A percentile compares a stretch with the other conserved stretches of the same genome.
Evolutionary conservation across 441 rosid species (phyloP).

Genomic region (Euphorbia celastroides): DNA sequence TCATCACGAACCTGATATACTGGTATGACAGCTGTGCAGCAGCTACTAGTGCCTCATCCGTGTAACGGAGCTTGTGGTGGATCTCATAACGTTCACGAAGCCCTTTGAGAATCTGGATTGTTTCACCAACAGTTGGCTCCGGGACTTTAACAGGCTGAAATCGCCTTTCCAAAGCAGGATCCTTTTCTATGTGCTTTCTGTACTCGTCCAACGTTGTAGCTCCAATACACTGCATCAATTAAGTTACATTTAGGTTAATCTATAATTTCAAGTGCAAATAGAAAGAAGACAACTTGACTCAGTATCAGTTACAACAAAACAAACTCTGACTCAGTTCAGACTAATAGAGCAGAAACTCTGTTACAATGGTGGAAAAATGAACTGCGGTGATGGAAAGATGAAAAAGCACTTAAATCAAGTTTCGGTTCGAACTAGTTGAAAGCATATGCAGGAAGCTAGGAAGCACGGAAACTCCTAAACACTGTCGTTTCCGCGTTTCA

Average conservation of each 20-base stretch:
- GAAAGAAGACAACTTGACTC: background rate
- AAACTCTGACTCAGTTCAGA: background rate
- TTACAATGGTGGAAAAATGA: too few species aligned
- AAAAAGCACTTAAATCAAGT: background rate
- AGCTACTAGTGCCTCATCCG: slow-evolving; percentile 43
- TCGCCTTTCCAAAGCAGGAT: slow-evolving; percentile 54
- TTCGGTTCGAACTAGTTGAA: background rate
- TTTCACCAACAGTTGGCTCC: slow-evolving; percentile 54
- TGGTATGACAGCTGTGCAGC: slow-evolving; percentile 55
- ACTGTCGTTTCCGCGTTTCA: too few species aligned
- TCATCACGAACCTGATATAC: slow-evolving; percentile 42
- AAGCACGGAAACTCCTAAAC: too few species aligned
- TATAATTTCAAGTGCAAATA: background rate
- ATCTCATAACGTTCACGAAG: slow-evolving; percentile 41
- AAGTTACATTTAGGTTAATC: background rate
- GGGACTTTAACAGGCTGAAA: slow-evolving; percentile 54
- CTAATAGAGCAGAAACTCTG: too few species aligned
- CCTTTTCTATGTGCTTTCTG: slow-evolving; percentile 53
- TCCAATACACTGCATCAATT: slow-evolving; percentile 45
- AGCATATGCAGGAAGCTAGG: background rate
- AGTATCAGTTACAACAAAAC: too few species aligned
- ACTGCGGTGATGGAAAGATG: too few species aligned
- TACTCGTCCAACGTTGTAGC: slow-evolving; percentile 64
- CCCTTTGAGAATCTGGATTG: slow-evolving; percentile 43
- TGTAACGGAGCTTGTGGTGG: slow-evolving; percentile 49